Percentiles rank a stretch among this genome's conserved stretches.
These are phyloP conservation scores for Debaryomyces robertsiae DNA, from an alignment of 1,139 yeast genomes.

Conservation along the genomic window DNA sequence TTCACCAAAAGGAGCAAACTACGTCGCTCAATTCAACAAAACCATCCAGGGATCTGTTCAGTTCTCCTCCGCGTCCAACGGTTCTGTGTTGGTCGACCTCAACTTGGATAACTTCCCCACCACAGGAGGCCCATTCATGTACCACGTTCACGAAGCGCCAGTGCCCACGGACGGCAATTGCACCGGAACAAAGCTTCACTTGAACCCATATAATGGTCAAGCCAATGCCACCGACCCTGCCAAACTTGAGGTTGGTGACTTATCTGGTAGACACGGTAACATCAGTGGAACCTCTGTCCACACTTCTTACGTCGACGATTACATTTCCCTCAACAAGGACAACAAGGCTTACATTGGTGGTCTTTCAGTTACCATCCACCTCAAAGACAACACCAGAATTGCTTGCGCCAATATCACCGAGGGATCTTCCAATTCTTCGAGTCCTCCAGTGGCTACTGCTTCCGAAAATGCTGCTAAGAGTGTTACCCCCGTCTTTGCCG, in stretches of 20 bases:
- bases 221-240: slow-evolving; percentile 28
- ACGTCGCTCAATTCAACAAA: slow-evolving; percentile 26
- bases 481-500: slow-evolving; percentile 15
- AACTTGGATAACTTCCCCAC: slow-evolving; percentile 37
- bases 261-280: slow-evolving; percentile 45
- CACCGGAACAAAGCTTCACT: slow-evolving; percentile 39
- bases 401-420: slow-evolving; percentile 45
- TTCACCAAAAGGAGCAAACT: slow-evolving; percentile 26
- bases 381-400: slow-evolving; percentile 33
- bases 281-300: slow-evolving; percentile 28
- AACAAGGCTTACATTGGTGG: slow-evolving; percentile 40
- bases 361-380: slow-evolving; percentile 43
- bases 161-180: slow-evolving; percentile 46
- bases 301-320: slow-evolving; percentile 35
- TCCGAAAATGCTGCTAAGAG: slow-evolving; percentile 15
- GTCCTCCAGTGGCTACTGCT: slow-evolving; percentile 11
- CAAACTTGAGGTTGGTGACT: slow-evolving; percentile 42
- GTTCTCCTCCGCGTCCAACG: slow-evolving; percentile 35
- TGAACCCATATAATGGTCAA: slow-evolving; percentile 43
- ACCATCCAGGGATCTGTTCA: slow-evolving; percentile 31
- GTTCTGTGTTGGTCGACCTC: slow-evolving; percentile 36
- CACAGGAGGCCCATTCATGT: slow-evolving; percentile 44
- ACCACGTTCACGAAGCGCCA: slow-evolving; percentile 42
- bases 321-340: slow-evolving; percentile 40
- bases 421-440: slow-evolving; percentile 15